Conservation (phyloP, 441 rosid genomes). For the Adansonia rubrostipa region DNA sequence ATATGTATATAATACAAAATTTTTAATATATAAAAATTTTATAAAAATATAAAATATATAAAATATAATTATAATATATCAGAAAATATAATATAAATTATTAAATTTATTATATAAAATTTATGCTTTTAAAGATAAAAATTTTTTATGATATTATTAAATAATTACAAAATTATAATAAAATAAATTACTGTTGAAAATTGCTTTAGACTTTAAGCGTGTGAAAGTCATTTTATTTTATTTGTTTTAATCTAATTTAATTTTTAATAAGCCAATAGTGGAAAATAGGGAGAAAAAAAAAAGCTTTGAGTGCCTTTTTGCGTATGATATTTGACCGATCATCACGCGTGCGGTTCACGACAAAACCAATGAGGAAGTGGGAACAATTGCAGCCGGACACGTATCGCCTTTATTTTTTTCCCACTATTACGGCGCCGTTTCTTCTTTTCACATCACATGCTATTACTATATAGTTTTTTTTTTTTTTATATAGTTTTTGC, state of each 20-base stretch:
- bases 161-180: too few relatives aligned
- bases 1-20: too few relatives aligned
- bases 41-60: too few relatives aligned
- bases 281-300: neutral
- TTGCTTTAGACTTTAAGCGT: too few relatives aligned
- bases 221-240: neutral
- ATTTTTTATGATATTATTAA: too few relatives aligned
- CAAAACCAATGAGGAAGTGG: constrained; percentile 38
- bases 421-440: constrained; percentile 6
- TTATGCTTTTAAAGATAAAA: too few relatives aligned
- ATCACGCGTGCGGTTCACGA: constrained; percentile 77
- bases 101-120: too few relatives aligned
- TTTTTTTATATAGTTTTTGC: neutral
- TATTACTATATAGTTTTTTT: too few relatives aligned
- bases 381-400: neutral
- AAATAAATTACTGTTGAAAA: too few relatives aligned
- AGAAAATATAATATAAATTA: too few relatives aligned
- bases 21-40: too few relatives aligned
- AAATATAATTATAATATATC: too few relatives aligned
- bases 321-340: constrained; percentile 65
- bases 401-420: constrained; percentile 6
- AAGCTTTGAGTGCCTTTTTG: constrained; percentile 33
- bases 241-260: neutral
- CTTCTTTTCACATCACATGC: neutral
- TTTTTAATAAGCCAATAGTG: neutral